Percentiles rank a stretch among this genome's conserved stretches.
Evolutionary conservation across 805 yeast species (phyloP).

Genomic region (Saccharomycopsis oosterbeekiorum): DNA sequence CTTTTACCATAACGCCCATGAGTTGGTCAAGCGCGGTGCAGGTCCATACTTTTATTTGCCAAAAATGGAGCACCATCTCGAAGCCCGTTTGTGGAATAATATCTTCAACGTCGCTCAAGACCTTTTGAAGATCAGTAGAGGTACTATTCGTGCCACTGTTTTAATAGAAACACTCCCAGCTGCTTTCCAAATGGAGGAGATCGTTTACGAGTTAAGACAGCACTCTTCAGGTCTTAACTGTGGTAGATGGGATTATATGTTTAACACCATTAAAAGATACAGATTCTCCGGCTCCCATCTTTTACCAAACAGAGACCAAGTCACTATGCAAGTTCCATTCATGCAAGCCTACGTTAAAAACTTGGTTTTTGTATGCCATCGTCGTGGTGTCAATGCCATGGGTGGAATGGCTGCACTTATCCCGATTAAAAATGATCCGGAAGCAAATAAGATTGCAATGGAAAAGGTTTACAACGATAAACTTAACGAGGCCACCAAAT

Average conservation of each 20-base stretch:
- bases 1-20: conserved; percentile 65
- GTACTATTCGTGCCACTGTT: conserved; percentile 73
- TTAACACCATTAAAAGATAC: conserved; percentile 66
- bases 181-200: conserved; percentile 81
- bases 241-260: conserved; percentile 87
- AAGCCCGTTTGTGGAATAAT: conserved; percentile 78
- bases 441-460: conserved; percentile 57
- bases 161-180: conserved; percentile 78
- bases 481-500: conserved; percentile 64
- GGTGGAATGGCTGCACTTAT: conserved; percentile 90
- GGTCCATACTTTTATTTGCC: conserved; percentile 81
- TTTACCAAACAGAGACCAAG: conserved; percentile 71
- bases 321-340: conserved; percentile 73
- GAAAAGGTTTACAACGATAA: conserved; percentile 66
- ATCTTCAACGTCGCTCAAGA: conserved; percentile 71
- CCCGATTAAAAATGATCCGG: conserved; percentile 64
- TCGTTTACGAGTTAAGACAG: conserved; percentile 62
- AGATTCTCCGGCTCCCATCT: conserved; percentile 58
- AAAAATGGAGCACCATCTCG: conserved; percentile 79
- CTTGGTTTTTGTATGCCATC: conserved; percentile 64
- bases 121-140: conserved; percentile 55
- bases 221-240: conserved; percentile 78
- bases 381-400: conserved; percentile 76
- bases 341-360: conserved; percentile 70
- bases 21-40: conserved; percentile 49